Evolutionary conservation across 164 flowering plant genomes (phyloP), one percentile per base, ranked within the genome.

Genomic region (Piper longum): DNA sequence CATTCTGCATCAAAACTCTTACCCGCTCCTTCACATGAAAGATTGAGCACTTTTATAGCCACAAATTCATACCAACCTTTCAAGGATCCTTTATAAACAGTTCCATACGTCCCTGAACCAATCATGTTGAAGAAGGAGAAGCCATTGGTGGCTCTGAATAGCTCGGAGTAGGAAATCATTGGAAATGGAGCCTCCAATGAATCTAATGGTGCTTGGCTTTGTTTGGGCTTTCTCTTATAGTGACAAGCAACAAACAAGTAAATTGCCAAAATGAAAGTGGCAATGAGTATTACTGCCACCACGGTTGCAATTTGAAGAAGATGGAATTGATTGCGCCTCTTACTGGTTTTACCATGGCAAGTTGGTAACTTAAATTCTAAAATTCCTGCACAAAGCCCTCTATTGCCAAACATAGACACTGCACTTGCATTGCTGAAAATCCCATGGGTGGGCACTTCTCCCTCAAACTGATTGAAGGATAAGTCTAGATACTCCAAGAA

Each of bases 391-490:
- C 84, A 82, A 26, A 82, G 74, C 41, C 59, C 45, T 0, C 3
- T 56, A 45, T 82, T 82, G 67, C 80, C 80, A 0, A 16, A 2
- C 1, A 80, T 7, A 6, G 73, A 69, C 12, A 75, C 7, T 11
- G 66, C 78, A 55, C 65, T 78, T n/a, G 44, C 43, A 70, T 76
- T 77, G 26, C 12, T 36, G 51, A 78, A 82, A 5, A 74, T 44
- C 2, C 86, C 82, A 17, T 54, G 48, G 4, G 43, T 64, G 43
- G 86, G 83, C 41, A 82, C 78, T 51, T 72, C 74, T 4, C 82
- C 82, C 16, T 78, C 76, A 12, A 82, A 36, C 26, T 71, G 45
- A 54, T 82, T 82, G 65, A 58, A 75, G 9, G 85, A 82, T 0
- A 82, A 57, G 62, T 76, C 64, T 8, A 79, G 57, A n/a, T 45